These are phyloP conservation scores for Bothriochloa decipiens DNA, from an alignment of 176 grass and related monocot species.

Conservation along the genomic window DNA sequence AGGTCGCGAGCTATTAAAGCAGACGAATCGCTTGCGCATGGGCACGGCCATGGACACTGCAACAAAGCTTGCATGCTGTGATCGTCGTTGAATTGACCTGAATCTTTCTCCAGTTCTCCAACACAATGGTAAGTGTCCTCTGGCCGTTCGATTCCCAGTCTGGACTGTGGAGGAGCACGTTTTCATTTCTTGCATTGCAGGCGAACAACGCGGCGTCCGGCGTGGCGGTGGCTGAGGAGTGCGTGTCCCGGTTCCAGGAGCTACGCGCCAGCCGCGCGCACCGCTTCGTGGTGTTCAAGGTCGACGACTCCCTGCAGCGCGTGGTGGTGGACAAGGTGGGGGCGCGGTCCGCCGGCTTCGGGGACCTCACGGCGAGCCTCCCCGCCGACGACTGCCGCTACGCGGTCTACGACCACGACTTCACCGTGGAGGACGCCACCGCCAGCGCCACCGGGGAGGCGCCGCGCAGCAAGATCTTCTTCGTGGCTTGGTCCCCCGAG, in stretches of 20 bases:
- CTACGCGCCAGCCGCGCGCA: constrained; percentile 40
- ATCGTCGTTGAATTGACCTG: not conserved
- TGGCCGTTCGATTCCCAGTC: not conserved
- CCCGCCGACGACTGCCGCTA: constrained; percentile 67
- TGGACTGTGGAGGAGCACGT: not conserved
- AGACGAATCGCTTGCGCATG: not conserved
- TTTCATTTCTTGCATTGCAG: not conserved
- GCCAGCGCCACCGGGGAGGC: constrained; percentile 24
- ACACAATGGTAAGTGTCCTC: not conserved
- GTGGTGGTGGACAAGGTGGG: constrained; percentile 63
- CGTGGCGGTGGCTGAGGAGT: constrained; percentile 57
- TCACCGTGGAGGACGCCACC: constrained; percentile 46
- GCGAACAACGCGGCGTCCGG: constrained; percentile 31
- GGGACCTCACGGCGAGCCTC: constrained; percentile 45
- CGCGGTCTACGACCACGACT: constrained; percentile 70
- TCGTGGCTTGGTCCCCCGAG: constrained; percentile 57
- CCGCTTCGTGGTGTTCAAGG: constrained; percentile 66
- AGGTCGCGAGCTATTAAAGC: not conserved
- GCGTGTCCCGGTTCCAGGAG: constrained; percentile 56
- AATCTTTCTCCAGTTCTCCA: not conserved
- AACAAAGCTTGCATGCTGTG: not conserved
- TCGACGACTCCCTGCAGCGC: constrained; percentile 49
- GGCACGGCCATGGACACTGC: not conserved
- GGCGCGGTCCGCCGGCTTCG: constrained; percentile 36
- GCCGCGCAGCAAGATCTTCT: constrained; percentile 58